Conservation (phyloP, 768 basidiomycete genomes). For the Rhodocollybia butyracea region DNA sequence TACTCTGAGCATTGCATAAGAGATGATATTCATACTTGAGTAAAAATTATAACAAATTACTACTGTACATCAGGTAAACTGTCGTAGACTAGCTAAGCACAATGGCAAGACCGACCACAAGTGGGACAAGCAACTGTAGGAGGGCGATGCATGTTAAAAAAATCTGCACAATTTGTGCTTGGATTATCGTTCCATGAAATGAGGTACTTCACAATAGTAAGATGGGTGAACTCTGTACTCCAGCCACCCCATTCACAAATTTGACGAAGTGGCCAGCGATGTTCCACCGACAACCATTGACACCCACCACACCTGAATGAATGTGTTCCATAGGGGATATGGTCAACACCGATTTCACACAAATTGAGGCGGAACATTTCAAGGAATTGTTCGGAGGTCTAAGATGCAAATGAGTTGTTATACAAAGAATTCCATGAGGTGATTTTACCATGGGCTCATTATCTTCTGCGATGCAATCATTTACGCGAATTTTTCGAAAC, state of each 20-base stretch:
- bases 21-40: too few species aligned
- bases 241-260: slow-evolving; percentile 33
- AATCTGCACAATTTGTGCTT: slow-evolving; percentile 13
- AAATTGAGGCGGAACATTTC: slow-evolving; percentile 23
- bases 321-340: slow-evolving; percentile 22
- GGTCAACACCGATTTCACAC: slow-evolving; percentile 24
- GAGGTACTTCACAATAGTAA: slow-evolving; percentile 25
- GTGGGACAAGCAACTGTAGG: slow-evolving; percentile 11
- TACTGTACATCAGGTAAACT: neutral
- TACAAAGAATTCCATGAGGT: neutral
- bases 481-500: slow-evolving; percentile 10
- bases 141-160: slow-evolving; percentile 16
- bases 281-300: slow-evolving; percentile 23
- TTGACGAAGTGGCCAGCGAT: slow-evolving; percentile 21
- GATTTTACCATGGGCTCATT: slow-evolving; percentile 10
- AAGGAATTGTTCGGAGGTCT: slow-evolving; percentile 20
- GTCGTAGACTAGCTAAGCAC: slow-evolving; percentile 7
- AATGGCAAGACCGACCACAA: slow-evolving; percentile 20
- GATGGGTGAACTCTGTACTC: slow-evolving; percentile 20
- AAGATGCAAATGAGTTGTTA: neutral
- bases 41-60: neutral
- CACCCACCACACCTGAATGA: slow-evolving; percentile 26
- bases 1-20: too few species aligned
- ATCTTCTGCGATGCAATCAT: slow-evolving; percentile 8
- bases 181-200: too few species aligned